Base-by-base conservation (phyloP, 495 filamentous ascomycete genomes). In the Annulohypoxylon nitens region DNA sequence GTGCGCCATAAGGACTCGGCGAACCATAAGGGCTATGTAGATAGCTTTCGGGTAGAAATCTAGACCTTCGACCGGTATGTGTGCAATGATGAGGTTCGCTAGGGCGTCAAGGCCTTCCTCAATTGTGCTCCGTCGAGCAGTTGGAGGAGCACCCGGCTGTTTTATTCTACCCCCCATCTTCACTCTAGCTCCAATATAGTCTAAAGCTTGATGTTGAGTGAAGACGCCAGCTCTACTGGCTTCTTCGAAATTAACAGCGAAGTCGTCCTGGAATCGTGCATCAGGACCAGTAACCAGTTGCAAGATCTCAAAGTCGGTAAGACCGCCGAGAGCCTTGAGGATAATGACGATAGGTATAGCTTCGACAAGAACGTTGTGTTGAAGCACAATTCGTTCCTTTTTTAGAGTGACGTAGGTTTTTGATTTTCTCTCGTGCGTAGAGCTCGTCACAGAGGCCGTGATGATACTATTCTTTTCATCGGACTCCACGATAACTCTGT, bases 371-470 rank as follows among this genome's bases (percentile, higher is more conserved):
- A 97, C 92, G 80, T 98, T 99, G 80, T 98, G 97, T 74, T 92
- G 92, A 16, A 99, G 88, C 47, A 89, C 91, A 20, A 98, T 92
- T 18, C 91, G 88, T 18, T 96, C 95, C 78, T 98, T 97, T 80
- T 97, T 98, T 54, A 94, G 83, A 34, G 95, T 83, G 23, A 98
- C 94, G 71, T 98, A 97, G 65, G 92, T 97, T 83, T 99, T 99
- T 5, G 95, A 97, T 80, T 98, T 97, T 54, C 95, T 89, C 82
- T 98, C 95, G 76, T 97, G 93, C 3, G 97, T 98, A 12, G 94
- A 97, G 89, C 94, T 97, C 43, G 93, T 99, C n/a, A 98, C 97
- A 6, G 94, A 97, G 18, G 97, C 97, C 72, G 94, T 92, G n/a
- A 97, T 92, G 65, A 97, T 91, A 26, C 90, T 92, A 70, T 97